A percentile compares a stretch with the other conserved stretches of the same genome.
phyloP scores from a whole-genome alignment of 192 early-diverging fungal genomes.

The Rhizoclosmatium sp. region DNA sequence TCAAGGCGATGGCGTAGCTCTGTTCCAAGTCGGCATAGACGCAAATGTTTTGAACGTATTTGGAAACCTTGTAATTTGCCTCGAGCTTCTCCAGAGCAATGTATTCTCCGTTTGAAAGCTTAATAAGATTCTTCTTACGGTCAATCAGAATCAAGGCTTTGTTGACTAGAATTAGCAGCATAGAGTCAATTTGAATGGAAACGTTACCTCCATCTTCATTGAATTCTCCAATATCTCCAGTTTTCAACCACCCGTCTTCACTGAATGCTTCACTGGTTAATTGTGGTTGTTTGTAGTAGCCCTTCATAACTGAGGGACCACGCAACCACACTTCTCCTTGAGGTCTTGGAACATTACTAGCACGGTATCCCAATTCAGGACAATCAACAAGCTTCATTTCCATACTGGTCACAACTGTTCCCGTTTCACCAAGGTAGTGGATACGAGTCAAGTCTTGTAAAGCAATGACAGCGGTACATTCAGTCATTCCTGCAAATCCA shows the following conservation, averaged over 20 bases:
- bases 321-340: constrained; percentile 87
- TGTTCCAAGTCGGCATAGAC: constrained; percentile 71
- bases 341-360: constrained; percentile 41
- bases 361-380: constrained; percentile 44
- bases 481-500: constrained; percentile 55
- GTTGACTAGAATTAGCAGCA: constrained; percentile 44
- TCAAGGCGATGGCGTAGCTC: constrained; percentile 77
- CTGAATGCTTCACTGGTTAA: constrained; percentile 72
- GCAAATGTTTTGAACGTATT: constrained; percentile 73
- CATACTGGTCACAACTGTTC: constrained; percentile 51
- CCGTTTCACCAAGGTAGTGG: constrained; percentile 64
- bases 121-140: constrained; percentile 92
- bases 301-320: constrained; percentile 77
- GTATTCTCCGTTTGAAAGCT: constrained; percentile 84
- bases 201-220: constrained; percentile 65
- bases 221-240: constrained; percentile 94
- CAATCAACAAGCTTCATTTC: constrained; percentile 83
- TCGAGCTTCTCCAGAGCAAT: constrained; percentile 95
- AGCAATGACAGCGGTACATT: constrained; percentile 6
- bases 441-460: background rate
- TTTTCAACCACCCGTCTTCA: constrained; percentile 84
- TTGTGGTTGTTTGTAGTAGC: constrained; percentile 79
- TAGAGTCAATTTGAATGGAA: constrained; percentile 78
- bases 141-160: constrained; percentile 82
- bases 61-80: constrained; percentile 81